Base-by-base conservation (phyloP, 257 asterid species). In the Ilex asprella region DNA sequence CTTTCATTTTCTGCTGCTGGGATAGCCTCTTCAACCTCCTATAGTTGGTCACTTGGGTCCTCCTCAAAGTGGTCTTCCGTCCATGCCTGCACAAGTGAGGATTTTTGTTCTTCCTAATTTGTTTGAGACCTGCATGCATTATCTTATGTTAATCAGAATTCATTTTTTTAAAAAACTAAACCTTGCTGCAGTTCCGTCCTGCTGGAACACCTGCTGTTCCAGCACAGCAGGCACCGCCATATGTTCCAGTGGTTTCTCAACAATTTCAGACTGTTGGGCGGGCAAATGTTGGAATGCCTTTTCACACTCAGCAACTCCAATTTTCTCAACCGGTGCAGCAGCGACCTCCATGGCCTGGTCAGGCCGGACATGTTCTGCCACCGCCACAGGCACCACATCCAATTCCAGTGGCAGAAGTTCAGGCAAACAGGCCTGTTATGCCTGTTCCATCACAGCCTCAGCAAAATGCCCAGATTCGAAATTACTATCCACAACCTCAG, bases 81-180 rank as follows among this genome's bases (percentile, higher is more conserved):
- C 97, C 69, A 79, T 84, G 91, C 58, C 87, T 12, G 70, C 81
- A 86, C 97, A 85, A 75, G 96, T 91, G 27, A 82, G 75, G 85
- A 39, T 67, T 59, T 58, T 55, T 66, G 27, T 39, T 39, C 55
- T 62, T 60, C 62, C 71, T 62, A 53, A 55, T 61, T 39, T 54
- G 31, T 47, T 21, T 27, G 29, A 61, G 57, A 30, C 39, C 53
- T 62, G 59, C 12, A 59, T 58, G 27, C 54, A 52, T 61, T 66
- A 54, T 59, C 65, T 56, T 53, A 14, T 56, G 54, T 49, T 12
- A 49, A n/a, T 49, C 16, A 2, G 14, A 4, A 49, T 12, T 49
- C 3, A 16, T 16, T 60, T 58, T 16, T 52, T 46, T 13, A 47
- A 21, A 21, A 30, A 55, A 15, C 29, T 31, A 53, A 46, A 47